Percentiles rank a stretch among this genome's conserved stretches.
These are phyloP conservation scores for Plantago rigida DNA, from an alignment of 305 asterid genomes.

Conservation along the genomic window DNA sequence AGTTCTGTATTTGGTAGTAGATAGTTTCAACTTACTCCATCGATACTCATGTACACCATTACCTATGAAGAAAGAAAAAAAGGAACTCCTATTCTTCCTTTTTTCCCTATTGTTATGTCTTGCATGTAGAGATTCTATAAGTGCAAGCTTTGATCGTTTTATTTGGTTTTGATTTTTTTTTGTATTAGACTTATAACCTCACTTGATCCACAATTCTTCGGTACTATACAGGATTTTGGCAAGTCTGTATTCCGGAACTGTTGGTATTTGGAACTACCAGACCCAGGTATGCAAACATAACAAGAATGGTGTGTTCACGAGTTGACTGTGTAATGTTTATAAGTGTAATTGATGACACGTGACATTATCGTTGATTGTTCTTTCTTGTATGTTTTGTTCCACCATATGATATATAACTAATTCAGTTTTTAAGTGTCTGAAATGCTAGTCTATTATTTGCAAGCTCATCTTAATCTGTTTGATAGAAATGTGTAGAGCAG, in stretches of 20 bases:
- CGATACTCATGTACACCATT: not conserved
- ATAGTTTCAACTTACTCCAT: not conserved
- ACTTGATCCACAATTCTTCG: slow-evolving; percentile 23
- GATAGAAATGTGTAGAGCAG: slow-evolving; percentile 18
- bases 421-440: not conserved
- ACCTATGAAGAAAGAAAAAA: not conserved
- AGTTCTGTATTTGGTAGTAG: not conserved
- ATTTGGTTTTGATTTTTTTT: slow-evolving; percentile 14
- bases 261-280: slow-evolving; percentile 68
- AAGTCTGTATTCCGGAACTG: slow-evolving; percentile 64
- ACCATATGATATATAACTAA: not conserved
- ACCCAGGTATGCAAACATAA: slow-evolving; percentile 42
- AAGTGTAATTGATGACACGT: not conserved
- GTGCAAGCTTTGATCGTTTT: slow-evolving; percentile 13
- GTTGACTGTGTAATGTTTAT: not conserved
- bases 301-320: slow-evolving; percentile 13
- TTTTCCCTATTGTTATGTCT: not conserved
- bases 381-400: not conserved
- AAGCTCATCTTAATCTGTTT: slow-evolving; percentile 8
- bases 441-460: slow-evolving; percentile 17
- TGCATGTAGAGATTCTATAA: not conserved
- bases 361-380: not conserved
- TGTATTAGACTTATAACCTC: slow-evolving; percentile 9
- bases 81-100: not conserved
- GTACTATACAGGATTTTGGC: slow-evolving; percentile 52